Conservation (phyloP, 78 protist species). For the Anaeramoeba ignava region DNA sequence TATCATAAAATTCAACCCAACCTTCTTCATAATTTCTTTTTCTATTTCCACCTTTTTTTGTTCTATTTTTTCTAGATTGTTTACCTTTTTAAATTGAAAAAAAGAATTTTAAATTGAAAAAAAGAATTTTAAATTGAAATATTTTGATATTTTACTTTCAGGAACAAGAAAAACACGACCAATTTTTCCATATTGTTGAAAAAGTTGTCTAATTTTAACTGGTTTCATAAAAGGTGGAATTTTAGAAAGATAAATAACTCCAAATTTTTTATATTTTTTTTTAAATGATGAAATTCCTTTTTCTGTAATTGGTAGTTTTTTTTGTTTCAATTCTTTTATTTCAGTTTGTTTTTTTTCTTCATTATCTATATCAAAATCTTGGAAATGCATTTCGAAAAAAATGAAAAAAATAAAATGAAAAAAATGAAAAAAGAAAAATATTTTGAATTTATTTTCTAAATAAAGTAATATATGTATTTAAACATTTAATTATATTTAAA, state of each 20-base stretch:
- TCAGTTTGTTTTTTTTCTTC: no score
- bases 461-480: no score
- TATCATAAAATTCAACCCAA: constrained; percentile 70
- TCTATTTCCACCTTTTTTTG: constrained; percentile 32
- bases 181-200: constrained; percentile 41
- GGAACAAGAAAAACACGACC: constrained; percentile 45
- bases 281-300: no score
- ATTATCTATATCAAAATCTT: no score
- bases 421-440: no score
- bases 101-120: constrained; percentile 21
- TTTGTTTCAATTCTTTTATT: no score
- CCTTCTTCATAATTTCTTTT: constrained; percentile 47
- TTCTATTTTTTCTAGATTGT: constrained; percentile 15
- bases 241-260: constrained; percentile 53
- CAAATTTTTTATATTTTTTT: constrained; percentile 25
- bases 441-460: no score
- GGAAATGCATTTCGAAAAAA: no score
- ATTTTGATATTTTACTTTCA: neutral
- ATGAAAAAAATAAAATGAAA: no score
- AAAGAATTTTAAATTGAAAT: neutral
- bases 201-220: constrained; percentile 32
- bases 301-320: no score
- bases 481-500: no score
- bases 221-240: constrained; percentile 68
- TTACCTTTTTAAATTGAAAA: neutral